These are phyloP conservation scores for Phytophthora podocarpi DNA, from an alignment of 352 stramenopile genomes.

Conservation along the genomic window DNA sequence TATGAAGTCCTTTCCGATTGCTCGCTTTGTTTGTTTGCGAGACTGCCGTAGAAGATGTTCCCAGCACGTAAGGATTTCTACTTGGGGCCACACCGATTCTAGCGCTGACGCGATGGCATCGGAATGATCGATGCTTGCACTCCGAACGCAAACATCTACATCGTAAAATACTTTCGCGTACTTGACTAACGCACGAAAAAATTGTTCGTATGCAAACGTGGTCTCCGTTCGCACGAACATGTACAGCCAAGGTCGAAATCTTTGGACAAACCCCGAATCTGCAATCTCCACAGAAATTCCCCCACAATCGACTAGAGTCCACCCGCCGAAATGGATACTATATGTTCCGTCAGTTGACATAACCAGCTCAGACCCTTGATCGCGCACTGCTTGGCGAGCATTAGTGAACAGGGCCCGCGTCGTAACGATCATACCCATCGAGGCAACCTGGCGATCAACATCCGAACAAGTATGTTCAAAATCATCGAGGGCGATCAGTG, in stretches of 20 bases:
- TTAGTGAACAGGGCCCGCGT: neutral
- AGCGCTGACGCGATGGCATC: constrained; percentile 10
- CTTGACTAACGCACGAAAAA: constrained; percentile 6
- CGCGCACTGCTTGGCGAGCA: neutral
- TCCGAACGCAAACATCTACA: neutral
- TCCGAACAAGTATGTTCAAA: neutral
- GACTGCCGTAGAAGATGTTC: neutral
- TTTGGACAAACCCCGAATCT: neutral
- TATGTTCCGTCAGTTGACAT: neutral
- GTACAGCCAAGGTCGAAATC: constrained; percentile 13
- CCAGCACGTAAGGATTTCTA: constrained; percentile 8
- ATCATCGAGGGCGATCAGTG: neutral
- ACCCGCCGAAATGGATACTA: constrained; percentile 4
- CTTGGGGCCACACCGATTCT: neutral
- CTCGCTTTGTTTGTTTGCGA: neutral
- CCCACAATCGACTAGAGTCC: constrained; percentile 6
- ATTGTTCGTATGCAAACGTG: neutral
- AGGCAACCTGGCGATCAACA: neutral
- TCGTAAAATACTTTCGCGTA: constrained; percentile 4
- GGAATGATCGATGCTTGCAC: constrained; percentile 9
- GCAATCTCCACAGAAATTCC: constrained; percentile 5
- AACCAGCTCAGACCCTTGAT: neutral
- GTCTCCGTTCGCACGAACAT: too few species aligned
- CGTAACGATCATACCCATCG: neutral
- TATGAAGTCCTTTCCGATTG: neutral